These are phyloP conservation scores for Dictyostelium citrinum DNA, from an alignment of 78 protist species.

Conservation along the genomic window DNA sequence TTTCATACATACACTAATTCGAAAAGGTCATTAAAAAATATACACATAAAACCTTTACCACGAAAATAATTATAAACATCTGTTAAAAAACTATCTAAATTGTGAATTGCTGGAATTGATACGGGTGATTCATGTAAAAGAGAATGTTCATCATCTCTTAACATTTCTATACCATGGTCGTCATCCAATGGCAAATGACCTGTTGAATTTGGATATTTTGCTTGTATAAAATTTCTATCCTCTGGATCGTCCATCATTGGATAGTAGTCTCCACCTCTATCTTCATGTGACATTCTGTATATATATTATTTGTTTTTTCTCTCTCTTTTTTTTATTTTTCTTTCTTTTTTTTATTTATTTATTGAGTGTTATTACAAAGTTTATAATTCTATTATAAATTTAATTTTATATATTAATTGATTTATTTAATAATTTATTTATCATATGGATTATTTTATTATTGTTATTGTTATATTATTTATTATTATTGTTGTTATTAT, in stretches of 20 bases:
- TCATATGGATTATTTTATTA: not conserved
- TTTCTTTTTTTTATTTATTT: not conserved
- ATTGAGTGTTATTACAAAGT: not conserved
- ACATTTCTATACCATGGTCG: constrained; percentile 4
- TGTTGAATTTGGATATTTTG: not conserved
- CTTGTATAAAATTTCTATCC: not conserved
- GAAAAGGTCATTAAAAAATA: constrained; percentile 31
- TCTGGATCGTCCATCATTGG: constrained; percentile 23
- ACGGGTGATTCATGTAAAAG: not conserved
- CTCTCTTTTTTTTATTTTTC: not conserved
- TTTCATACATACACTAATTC: constrained; percentile 36
- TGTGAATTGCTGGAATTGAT: constrained; percentile 47
- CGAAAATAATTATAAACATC: constrained; percentile 66
- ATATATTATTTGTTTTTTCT: not conserved
- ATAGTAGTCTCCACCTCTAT: constrained; percentile 43
- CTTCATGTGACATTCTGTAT: not conserved
- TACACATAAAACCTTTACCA: constrained; percentile 72
- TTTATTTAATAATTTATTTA: not conserved
- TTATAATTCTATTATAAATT: not conserved
- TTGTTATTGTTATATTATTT: not conserved
- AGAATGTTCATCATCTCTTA: not conserved
- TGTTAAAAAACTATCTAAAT: constrained; percentile 59
- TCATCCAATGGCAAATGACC: not conserved
- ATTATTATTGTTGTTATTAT: too few relatives aligned
- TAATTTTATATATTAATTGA: not conserved